Percentiles rank a stretch among this genome's conserved stretches.
Conservation (phyloP, 2,329 filamentous ascomycete species). For the Aspergillus melleus region DNA sequence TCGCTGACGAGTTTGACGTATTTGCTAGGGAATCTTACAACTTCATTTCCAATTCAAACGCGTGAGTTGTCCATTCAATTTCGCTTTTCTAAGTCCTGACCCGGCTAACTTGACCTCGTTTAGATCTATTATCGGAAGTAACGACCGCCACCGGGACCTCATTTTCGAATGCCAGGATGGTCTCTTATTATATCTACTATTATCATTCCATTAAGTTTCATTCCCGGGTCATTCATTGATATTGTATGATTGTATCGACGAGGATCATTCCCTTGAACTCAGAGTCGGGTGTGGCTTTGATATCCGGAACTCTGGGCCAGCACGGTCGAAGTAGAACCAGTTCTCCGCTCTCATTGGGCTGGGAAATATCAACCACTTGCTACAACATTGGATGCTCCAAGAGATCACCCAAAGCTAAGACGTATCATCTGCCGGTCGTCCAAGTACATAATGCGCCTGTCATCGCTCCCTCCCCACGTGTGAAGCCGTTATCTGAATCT, state of each 20-base stretch:
- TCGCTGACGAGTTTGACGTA: slow-evolving; percentile 1
- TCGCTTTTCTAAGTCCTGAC: slow-evolving; percentile 1
- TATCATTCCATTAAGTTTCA: background rate
- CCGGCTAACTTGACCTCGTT: slow-evolving; percentile 3
- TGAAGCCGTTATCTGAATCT: slow-evolving; percentile 22
- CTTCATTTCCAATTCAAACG: slow-evolving; percentile 99
- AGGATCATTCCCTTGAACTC: background rate
- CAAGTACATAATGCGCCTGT: slow-evolving; percentile 8
- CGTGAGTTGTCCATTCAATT: slow-evolving; percentile 51
- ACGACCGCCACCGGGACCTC: slow-evolving; percentile 9
- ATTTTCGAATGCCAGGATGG: background rate
- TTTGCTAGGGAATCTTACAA: slow-evolving; percentile 78
- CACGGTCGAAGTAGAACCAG: background rate
- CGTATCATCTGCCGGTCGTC: slow-evolving; percentile 15
- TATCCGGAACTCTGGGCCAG: background rate
- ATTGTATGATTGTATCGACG: background rate
- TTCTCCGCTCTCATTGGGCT: slow-evolving; percentile 25
- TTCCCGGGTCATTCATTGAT: background rate
- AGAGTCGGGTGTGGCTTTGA: background rate
- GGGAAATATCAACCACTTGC: slow-evolving; percentile 25
- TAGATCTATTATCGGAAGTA: slow-evolving; percentile 53
- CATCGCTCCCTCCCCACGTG: slow-evolving; percentile 18
- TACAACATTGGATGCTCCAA: slow-evolving; percentile 12
- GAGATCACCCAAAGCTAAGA: slow-evolving; percentile 15
- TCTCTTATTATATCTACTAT: background rate